Evolutionary conservation across 129 eudicot genomes (phyloP).

Genomic region (Helianthus annuus): DNA sequence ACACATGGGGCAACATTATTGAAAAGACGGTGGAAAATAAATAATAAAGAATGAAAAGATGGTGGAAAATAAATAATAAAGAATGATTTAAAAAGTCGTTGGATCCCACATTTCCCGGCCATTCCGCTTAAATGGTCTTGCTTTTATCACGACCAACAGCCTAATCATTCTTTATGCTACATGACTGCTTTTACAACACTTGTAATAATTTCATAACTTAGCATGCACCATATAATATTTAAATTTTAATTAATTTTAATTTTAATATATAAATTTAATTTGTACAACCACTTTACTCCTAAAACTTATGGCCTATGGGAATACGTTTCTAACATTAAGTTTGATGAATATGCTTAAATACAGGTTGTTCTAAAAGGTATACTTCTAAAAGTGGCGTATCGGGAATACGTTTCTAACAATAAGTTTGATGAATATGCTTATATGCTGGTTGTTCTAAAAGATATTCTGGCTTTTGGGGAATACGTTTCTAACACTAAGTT

Average conservation of each 20-base stretch:
- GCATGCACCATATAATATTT: neutral
- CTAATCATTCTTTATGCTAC: conserved; percentile 7
- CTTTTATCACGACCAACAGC: conserved; percentile 12
- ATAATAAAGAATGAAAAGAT: neutral
- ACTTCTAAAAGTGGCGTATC: too few relatives aligned
- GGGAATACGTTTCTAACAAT: too few relatives aligned
- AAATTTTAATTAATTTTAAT: neutral
- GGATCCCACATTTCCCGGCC: conserved; percentile 40
- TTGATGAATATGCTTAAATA: too few relatives aligned
- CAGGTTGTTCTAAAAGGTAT: too few relatives aligned
- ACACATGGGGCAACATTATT: conserved; percentile 33
- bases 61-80: neutral
- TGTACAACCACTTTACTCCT: neutral
- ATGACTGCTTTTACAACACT: neutral
- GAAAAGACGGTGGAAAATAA: conserved; percentile 25
- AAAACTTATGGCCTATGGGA: neutral
- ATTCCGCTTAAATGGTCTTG: conserved; percentile 23
- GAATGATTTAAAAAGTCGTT: conserved; percentile 29
- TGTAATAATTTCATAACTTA: neutral
- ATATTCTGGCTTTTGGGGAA: too few relatives aligned
- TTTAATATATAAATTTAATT: neutral
- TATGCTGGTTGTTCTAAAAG: too few relatives aligned
- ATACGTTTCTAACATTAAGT: too few relatives aligned
- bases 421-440: too few relatives aligned
- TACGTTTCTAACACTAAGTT: too few relatives aligned